Evolutionary conservation across 2,329 filamentous ascomycete species (phyloP), one percentile per base, ranked within the genome.

Genomic region (Ceratocystiopsis sp.): DNA sequence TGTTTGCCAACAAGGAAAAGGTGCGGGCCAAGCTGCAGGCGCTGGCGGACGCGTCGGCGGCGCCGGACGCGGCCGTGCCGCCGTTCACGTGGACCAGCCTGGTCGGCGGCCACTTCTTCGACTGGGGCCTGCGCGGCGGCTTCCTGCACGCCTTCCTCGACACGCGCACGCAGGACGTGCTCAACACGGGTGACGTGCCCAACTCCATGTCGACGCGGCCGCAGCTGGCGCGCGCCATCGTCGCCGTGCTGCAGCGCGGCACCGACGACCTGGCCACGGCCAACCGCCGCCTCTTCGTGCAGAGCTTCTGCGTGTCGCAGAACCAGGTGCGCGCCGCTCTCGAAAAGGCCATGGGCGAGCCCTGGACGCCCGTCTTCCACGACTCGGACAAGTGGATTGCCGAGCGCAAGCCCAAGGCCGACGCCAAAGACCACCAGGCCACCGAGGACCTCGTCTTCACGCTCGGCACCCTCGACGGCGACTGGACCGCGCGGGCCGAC

Each of bases 251-350:
- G 17, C 19, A 42, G 36, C 48, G 54, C 38, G 52, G 52, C 2
- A 51, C 53, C 12, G 47, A 42, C 14, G 53, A 51, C 34, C 25
- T 29, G 25, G 52, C 54, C 48, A 56, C 55, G n/a, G 50, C 49
- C 38, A 58, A 60, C 49, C 68, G 76, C 46, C 74, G 73, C 2
- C 65, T 73, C 9, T 59, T 72, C 35, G 61, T 64, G 1, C 71
- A 71, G 3, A 75, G 69, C 0, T 73, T 78, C 50, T 66, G 66
- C 29, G 65, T 68, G 0, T 67, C 68, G 1, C 75, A 79, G 56
- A 70, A 71, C 16, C 63, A 79, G 48, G 56, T 82, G 2, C 53
- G 80, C 2, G 55, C 59, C 13, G 54, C 64, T 0, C 57, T 71
- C 3, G 71, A 81, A 56, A 65, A 68, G 45, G 57, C 64, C 12